These are phyloP conservation scores for Ilex aquifolium DNA, from an alignment of 257 asterid species.

Conservation along the genomic window DNA sequence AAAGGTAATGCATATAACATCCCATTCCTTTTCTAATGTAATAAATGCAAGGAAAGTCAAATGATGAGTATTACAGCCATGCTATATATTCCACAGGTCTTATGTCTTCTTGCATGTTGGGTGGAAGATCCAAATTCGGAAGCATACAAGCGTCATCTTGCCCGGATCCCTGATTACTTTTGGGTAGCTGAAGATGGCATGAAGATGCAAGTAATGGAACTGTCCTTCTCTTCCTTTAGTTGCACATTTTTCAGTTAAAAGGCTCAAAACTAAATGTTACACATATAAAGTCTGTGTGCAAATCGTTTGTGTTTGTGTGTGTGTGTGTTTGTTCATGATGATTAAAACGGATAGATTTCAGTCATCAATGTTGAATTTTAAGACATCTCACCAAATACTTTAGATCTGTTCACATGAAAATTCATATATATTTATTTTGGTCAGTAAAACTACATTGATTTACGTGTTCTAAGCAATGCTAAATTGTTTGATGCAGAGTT, in stretches of 20 bases:
- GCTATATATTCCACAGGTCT: slow-evolving; percentile 16
- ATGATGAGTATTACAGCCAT: too few relatives aligned
- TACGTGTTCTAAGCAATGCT: too few relatives aligned
- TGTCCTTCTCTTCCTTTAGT: neutral
- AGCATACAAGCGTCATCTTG: slow-evolving; percentile 40
- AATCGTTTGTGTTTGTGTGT: neutral
- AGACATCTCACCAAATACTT: too few relatives aligned
- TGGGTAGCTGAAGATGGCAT: slow-evolving; percentile 76
- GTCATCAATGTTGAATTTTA: neutral
- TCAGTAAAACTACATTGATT: too few relatives aligned
- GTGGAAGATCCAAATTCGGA: slow-evolving; percentile 58
- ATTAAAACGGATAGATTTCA: too few relatives aligned
- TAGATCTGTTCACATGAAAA: too few relatives aligned
- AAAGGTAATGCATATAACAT: slow-evolving; percentile 22
- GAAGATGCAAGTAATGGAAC: slow-evolving; percentile 45
- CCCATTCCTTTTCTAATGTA: too few relatives aligned
- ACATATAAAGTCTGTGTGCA: neutral
- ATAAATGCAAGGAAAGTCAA: too few relatives aligned
- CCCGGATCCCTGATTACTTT: slow-evolving; percentile 48
- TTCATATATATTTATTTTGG: too few relatives aligned
- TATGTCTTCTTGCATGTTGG: slow-evolving; percentile 57
- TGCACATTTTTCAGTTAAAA: too few relatives aligned
- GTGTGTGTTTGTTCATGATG: too few relatives aligned
- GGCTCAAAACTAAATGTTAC: too few relatives aligned
- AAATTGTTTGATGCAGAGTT: slow-evolving; percentile 20